Base-by-base conservation (phyloP, 2,329 filamentous ascomycete genomes). In the Daldinia sp. region DNA sequence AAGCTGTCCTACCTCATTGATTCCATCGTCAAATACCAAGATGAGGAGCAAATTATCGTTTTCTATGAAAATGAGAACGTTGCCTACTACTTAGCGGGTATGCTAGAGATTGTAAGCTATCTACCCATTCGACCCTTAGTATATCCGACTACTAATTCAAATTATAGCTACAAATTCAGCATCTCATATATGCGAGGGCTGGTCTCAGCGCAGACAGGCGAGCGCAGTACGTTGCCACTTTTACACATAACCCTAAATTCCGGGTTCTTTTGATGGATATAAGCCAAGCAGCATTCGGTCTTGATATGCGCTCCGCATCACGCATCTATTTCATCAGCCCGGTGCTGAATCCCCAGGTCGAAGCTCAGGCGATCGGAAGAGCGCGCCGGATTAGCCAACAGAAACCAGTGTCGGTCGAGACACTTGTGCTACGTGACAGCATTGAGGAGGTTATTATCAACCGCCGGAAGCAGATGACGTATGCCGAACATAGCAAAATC, bases 21-120 rank as follows among this genome's bases (percentile, higher is more conserved):
- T 55, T 83, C 86, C 29, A 87, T 97, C 10, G 76, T 88, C 4
- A 80, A 84, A 53, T 82, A 94, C 64, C 87, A 95, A 54, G 76
- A 82, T 0, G 78, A 84, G 0, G 93, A 97, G 71, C 96, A 97
- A 76, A 95, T 96, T 3, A 87, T 97, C 53, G 85, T 97, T 8
- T 98, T 98, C 75, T 97, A 97, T 74, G 93, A 96, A 63, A 90
- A 91, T 29, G 90, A 95, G 63, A 94, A 96, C 69, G 84, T 91
- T 1, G 94, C 93, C 1, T 96, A 87, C 76, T 97, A 96, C 77
- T 85, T 97, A 35, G 91, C 92, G 0, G 89, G 93, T 72, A 87
- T 90, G 27, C 83, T 98, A 0, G 94, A 97, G 68, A 83, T 94
- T 29, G 82, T 84, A 69, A 72, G 82, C 19, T 15, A 3, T 35